phyloP scores from a whole-genome alignment of 441 rosid genomes.

The Flueggea neowawraea region DNA sequence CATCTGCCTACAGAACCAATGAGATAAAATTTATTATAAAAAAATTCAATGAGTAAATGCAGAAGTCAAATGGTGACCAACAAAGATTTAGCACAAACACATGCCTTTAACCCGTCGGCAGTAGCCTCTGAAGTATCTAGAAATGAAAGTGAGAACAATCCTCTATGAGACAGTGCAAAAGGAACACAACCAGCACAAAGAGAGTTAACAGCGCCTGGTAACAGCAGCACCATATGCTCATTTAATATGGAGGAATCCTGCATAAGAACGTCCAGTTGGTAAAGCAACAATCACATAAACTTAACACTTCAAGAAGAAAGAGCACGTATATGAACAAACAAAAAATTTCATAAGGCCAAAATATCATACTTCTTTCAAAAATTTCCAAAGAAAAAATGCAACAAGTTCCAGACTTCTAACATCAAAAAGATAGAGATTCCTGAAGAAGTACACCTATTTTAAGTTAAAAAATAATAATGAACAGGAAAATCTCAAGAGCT shows the following conservation, averaged over 20 bases:
- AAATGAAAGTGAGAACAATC: slow-evolving; percentile 17
- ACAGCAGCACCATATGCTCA: slow-evolving; percentile 51
- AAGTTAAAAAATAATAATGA: neutral
- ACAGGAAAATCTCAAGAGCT: neutral
- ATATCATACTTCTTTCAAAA: neutral
- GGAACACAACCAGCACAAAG: slow-evolving; percentile 77
- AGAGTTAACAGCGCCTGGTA: slow-evolving; percentile 85
- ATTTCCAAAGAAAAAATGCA: neutral
- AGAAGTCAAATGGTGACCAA: slow-evolving; percentile 15
- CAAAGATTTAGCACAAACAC: slow-evolving; percentile 20
- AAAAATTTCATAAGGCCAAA: neutral
- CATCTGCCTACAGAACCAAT: slow-evolving; percentile 47
- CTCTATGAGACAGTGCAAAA: slow-evolving; percentile 37
- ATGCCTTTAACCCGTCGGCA: slow-evolving; percentile 51
- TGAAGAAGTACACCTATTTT: too few relatives aligned
- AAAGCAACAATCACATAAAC: slow-evolving; percentile 6
- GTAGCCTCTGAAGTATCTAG: slow-evolving; percentile 19
- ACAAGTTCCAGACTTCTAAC: too few relatives aligned
- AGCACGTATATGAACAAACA: too few relatives aligned
- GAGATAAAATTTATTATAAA: slow-evolving; percentile 5
- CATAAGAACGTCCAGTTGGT: slow-evolving; percentile 12
- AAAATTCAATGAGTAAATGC: neutral
- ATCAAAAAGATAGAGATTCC: too few relatives aligned
- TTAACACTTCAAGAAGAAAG: slow-evolving; percentile 1
- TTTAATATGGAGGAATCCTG: slow-evolving; percentile 61